phyloP scores from a whole-genome alignment of 2,329 filamentous ascomycete species.

The Fusarium zealandicum region DNA sequence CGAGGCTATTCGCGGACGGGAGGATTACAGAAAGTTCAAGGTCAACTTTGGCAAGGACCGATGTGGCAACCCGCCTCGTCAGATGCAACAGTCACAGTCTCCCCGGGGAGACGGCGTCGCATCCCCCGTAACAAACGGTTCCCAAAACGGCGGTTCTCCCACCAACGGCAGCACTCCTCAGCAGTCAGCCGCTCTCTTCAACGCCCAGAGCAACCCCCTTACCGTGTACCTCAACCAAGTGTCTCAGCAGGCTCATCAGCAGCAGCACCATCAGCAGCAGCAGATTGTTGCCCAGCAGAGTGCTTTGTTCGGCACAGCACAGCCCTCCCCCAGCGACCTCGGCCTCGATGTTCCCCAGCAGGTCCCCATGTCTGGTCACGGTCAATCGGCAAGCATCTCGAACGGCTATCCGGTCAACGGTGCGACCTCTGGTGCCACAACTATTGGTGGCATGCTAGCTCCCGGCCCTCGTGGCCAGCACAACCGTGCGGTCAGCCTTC shows the following conservation, averaged over 20 bases:
- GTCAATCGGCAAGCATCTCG: constrained; percentile 70
- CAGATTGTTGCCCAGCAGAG: constrained; percentile 78
- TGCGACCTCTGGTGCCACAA: constrained; percentile 66
- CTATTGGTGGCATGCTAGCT: constrained; percentile 78
- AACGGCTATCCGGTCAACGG: constrained; percentile 66
- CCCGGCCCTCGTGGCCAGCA: constrained; percentile 69
- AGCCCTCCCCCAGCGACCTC: constrained; percentile 64
- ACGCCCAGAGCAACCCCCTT: constrained; percentile 84
- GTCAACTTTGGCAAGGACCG: constrained; percentile 99
- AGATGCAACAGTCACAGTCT: constrained; percentile 74
- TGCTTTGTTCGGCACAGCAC: constrained; percentile 78
- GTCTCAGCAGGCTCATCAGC: constrained; percentile 73
- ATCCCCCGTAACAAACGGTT: constrained; percentile 66
- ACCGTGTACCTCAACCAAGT: constrained; percentile 93
- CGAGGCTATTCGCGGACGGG: constrained; percentile 90
- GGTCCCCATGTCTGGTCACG: constrained; percentile 67
- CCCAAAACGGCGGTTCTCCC: constrained; percentile 65
- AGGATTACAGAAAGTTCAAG: constrained; percentile 98
- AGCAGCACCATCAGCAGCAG: constrained; percentile 78
- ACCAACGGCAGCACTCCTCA: constrained; percentile 63
- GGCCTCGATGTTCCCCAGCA: constrained; percentile 66
- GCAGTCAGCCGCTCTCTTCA: constrained; percentile 77
- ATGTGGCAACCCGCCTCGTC: constrained; percentile 93
- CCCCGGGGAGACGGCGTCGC: constrained; percentile 68
- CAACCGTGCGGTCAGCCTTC: constrained; percentile 88